These are phyloP conservation scores for Tolypocladium sp. DNA, from an alignment of 2,329 filamentous ascomycete genomes.

Conservation along the genomic window DNA sequence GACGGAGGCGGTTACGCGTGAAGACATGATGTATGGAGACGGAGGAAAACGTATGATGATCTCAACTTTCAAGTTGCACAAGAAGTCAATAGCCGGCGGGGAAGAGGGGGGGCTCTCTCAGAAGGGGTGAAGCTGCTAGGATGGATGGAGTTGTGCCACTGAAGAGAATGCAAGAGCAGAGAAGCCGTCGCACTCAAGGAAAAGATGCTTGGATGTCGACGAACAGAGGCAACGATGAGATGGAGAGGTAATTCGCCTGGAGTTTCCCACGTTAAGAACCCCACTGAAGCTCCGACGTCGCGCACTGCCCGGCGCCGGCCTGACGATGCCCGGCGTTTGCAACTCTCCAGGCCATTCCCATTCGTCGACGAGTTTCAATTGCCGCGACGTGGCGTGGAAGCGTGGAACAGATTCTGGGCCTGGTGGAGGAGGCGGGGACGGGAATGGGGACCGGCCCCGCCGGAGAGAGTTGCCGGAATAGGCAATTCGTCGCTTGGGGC, in stretches of 20 bases:
- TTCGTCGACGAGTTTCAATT: background rate
- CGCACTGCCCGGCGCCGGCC: background rate
- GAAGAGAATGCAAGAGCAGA: background rate
- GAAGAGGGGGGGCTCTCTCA: background rate
- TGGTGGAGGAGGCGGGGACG: background rate
- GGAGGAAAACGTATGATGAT: too few species aligned
- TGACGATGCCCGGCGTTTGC: background rate
- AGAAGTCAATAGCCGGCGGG: background rate
- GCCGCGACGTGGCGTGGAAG: background rate
- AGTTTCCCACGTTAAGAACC: background rate
- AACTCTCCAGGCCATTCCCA: background rate
- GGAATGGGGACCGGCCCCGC: background rate
- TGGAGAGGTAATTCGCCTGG: background rate
- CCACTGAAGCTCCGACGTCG: background rate
- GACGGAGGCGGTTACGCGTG: constrained; percentile 38
- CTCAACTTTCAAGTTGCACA: background rate
- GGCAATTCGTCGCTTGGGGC: background rate
- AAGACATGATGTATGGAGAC: background rate
- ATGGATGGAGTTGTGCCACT: background rate
- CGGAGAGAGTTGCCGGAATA: background rate
- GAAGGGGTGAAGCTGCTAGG: background rate
- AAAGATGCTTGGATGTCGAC: background rate
- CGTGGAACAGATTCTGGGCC: background rate
- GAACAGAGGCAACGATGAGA: background rate
- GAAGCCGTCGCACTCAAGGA: background rate